A percentile compares a stretch with the other conserved stretches of the same genome.
Conservation (phyloP, 139 green algal species). For the Chlorella sp. region DNA sequence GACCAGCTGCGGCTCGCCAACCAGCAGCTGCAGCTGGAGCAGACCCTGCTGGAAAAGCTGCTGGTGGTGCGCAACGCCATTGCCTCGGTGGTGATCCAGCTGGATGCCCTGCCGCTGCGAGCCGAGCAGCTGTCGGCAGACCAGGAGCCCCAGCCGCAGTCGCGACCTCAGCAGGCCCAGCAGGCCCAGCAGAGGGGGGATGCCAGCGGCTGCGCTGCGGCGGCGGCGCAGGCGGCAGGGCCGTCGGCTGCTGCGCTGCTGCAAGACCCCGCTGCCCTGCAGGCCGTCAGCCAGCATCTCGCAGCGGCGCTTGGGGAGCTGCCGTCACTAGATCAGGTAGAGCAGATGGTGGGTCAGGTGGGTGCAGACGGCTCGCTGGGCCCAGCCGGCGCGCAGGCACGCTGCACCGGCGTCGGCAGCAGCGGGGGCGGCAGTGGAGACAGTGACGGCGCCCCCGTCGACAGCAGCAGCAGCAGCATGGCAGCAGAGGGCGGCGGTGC, state of each 20-base stretch:
- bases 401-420: not conserved
- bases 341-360: not conserved
- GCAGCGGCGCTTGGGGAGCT: not conserved
- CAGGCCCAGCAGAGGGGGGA: too few relatives aligned
- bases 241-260: not conserved
- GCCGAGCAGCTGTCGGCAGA: too few relatives aligned
- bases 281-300: not conserved
- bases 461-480: not conserved
- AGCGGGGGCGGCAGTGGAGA: not conserved
- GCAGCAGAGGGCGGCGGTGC: not conserved
- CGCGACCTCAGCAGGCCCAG: not conserved
- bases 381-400: too few relatives aligned
- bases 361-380: not conserved
- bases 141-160: too few relatives aligned
- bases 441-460: not conserved
- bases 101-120: not conserved
- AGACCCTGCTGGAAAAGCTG: conserved; percentile 14
- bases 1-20: not conserved
- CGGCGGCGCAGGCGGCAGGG: not conserved
- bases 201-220: too few relatives aligned
- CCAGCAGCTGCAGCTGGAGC: not conserved
- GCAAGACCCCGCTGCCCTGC: not conserved
- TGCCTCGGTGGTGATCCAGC: not conserved
- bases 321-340: not conserved
- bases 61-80: not conserved